These are phyloP conservation scores for Mucuna pruriens DNA, from an alignment of 306 rosid genomes.

Conservation along the genomic window DNA sequence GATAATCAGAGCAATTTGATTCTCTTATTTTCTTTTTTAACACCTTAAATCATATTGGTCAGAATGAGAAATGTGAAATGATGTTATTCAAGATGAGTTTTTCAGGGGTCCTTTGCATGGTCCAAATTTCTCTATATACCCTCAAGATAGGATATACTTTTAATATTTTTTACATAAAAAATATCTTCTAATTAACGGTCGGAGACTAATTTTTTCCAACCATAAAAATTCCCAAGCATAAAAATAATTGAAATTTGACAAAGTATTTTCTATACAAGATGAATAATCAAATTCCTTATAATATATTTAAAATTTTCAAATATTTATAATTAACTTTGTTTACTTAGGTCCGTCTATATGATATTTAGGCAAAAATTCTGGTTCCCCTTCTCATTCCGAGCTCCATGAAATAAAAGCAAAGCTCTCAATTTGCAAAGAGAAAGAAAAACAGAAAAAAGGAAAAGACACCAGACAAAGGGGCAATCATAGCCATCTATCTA, in stretches of 20 bases:
- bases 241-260: no score
- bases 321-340: no score
- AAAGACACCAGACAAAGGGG: slow-evolving; percentile 53
- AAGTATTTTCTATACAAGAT: no score
- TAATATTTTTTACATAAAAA: no score
- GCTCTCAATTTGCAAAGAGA: slow-evolving; percentile 24
- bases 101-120: background rate
- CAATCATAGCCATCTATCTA: slow-evolving; percentile 62
- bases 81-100: slow-evolving; percentile 39
- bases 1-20: slow-evolving; percentile 46
- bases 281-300: no score
- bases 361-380: slow-evolving; percentile 26
- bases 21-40: slow-evolving; percentile 17
- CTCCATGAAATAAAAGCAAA: slow-evolving; percentile 20
- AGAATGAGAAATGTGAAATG: slow-evolving; percentile 36
- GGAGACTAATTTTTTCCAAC: no score
- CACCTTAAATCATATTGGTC: slow-evolving; percentile 11
- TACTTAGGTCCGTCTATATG: slow-evolving; percentile 33
- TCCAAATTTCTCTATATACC: slow-evolving; percentile 16
- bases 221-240: no score
- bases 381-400: background rate
- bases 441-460: background rate
- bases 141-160: slow-evolving; percentile 38
- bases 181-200: no score
- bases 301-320: no score